Evolutionary conservation across 345 rosid species (phyloP), one percentile per base, ranked within the genome.

Genomic region (Chamaenerion angustifolium): DNA sequence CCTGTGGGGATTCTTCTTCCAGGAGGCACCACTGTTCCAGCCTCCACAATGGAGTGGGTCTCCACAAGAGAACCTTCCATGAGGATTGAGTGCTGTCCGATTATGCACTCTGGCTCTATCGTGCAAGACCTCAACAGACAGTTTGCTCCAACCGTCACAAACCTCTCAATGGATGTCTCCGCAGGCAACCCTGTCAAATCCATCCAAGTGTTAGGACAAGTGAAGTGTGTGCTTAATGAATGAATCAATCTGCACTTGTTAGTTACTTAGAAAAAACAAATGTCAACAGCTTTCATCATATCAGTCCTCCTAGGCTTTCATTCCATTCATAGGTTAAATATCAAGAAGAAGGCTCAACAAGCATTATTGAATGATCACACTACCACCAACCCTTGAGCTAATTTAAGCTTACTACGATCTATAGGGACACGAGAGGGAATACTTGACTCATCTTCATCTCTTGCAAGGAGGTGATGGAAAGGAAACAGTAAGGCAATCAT

Each of bases 61-160:
- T 92, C 98, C 12, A 92, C 82, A 62, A 92, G 64, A 12, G 98
- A 92, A 57, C 98, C 96, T 79, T 92, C 98, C 94, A 87, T 87
- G 23, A 92, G 90, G 66, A 84, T 84, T 1, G 98, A 92, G 62
- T 79, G 93, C 72, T 92, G 98, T 21, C 98, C 98, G 6, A 92
- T 79, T 42, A 87, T 80, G 78, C 96, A 87, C 75, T 92, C 98
- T 21, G 96, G 98, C 80, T 92, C 98, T 17, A 92, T 84, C 42
- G 90, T 84, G 67, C 95, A 88, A 42, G 96, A 87, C 47, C 96
- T 73, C 65, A 92, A 53, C 52, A 84, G 96, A 73, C 81, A 58
- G 68, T 80, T 77, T 11, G 93, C 95, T 61, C 98, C 96, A 25
- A 92, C 64, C 18, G 95, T 92, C 63, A 92, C 98, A 16, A 65